Conservation (phyloP, 2,329 filamentous ascomycete species). For the Claviceps sp. region DNA sequence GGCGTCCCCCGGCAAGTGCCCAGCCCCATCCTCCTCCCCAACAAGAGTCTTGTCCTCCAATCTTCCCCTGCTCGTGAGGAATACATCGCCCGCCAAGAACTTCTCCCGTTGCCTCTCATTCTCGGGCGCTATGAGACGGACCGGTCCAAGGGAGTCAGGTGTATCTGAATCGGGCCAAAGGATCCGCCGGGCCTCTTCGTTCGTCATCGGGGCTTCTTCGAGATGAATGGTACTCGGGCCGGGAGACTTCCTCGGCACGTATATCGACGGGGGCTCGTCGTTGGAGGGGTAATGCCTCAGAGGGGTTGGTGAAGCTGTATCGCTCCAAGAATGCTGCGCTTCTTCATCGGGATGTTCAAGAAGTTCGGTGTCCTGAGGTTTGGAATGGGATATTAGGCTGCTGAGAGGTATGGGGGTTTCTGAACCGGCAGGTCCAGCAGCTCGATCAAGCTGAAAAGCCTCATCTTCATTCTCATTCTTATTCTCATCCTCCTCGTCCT, state of each 20-base stretch:
- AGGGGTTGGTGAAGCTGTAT: slow-evolving; percentile 5
- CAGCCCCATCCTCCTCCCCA: slow-evolving; percentile 19
- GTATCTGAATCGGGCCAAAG: slow-evolving; percentile 23
- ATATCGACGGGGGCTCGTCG: slow-evolving; percentile 2
- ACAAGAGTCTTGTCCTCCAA: slow-evolving; percentile 28
- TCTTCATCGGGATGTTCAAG: not conserved
- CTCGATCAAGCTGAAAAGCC: slow-evolving; percentile 13
- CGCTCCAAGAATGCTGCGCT: not conserved
- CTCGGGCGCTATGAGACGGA: slow-evolving; percentile 5
- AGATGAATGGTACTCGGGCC: not conserved
- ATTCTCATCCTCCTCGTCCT: slow-evolving; percentile 4
- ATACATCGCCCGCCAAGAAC: slow-evolving; percentile 23
- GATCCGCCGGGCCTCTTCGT: slow-evolving; percentile 26
- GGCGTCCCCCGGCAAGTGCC: slow-evolving; percentile 20
- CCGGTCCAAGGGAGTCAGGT: slow-evolving; percentile 1
- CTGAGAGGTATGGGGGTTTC: not conserved
- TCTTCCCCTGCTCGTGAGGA: slow-evolving; percentile 11
- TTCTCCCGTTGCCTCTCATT: slow-evolving; percentile 24
- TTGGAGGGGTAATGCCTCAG: slow-evolving; percentile 4
- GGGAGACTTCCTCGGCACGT: not conserved
- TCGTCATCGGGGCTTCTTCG: slow-evolving; percentile 23
- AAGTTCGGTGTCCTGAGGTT: not conserved
- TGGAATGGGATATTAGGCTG: not conserved
- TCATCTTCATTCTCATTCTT: slow-evolving; percentile 15
- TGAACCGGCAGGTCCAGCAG: not conserved